A percentile compares a stretch with the other conserved stretches of the same genome.
These are phyloP conservation scores for Amauroascus niger DNA, from an alignment of 2,329 filamentous ascomycete genomes.

Conservation along the genomic window DNA sequence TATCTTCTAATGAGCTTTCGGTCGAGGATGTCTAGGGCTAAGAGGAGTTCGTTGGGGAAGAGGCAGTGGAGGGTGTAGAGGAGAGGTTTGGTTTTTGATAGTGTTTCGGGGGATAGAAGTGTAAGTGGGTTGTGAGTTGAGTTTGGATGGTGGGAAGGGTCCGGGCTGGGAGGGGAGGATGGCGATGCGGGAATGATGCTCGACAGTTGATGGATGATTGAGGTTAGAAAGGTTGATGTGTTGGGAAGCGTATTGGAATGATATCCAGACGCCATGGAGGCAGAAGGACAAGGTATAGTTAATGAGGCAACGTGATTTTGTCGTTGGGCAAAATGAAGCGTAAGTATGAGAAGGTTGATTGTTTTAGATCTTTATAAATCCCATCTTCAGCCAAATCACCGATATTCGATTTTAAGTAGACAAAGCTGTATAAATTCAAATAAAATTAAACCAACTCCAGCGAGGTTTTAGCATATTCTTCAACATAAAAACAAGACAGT, in stretches of 20 bases:
- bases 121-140: conserved; percentile 10
- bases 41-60: conserved; percentile 70
- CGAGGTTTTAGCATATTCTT: too few species aligned
- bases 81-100: conserved; percentile 41
- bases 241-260: neutral
- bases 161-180: neutral
- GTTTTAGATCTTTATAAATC: too few species aligned
- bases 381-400: too few species aligned
- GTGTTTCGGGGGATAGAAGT: conserved; percentile 7
- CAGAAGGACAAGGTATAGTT: neutral
- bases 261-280: neutral
- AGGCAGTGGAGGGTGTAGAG: conserved; percentile 77
- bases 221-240: neutral
- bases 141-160: neutral
- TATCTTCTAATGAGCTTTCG: conserved; percentile 53
- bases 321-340: neutral
- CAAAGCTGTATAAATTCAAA: neutral
- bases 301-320: neutral
- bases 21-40: conserved; percentile 81
- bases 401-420: too few species aligned
- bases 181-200: neutral
- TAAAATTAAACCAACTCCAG: too few species aligned
- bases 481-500: too few species aligned
- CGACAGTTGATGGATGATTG: conserved; percentile 6
- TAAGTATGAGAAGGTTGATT: too few species aligned